phyloP scores from a whole-genome alignment of 768 basidiomycete genomes.

The Gyrodon lividus region DNA sequence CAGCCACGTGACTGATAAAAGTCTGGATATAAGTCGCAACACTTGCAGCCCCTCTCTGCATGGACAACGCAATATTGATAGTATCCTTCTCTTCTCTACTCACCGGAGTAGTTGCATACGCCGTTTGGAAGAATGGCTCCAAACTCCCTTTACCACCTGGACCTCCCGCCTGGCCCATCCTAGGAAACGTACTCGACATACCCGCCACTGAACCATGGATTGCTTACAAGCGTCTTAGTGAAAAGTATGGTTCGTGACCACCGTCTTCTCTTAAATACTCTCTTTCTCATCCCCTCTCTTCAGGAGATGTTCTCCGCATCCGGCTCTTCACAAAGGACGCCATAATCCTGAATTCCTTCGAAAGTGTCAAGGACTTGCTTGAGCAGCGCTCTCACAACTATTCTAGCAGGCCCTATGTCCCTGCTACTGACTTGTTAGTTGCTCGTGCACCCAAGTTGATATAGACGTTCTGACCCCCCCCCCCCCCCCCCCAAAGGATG shows the following conservation, averaged over 20 bases:
- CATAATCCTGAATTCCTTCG: conserved; percentile 35
- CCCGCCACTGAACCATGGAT: conserved; percentile 15
- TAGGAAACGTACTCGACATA: conserved; percentile 23
- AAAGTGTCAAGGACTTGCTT: conserved; percentile 36
- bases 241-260: conserved; percentile 17
- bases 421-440: conserved; percentile 7
- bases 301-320: conserved; percentile 6
- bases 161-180: conserved; percentile 12
- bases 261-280: background rate
- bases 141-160: conserved; percentile 16
- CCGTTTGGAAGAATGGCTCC: background rate
- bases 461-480: background rate
- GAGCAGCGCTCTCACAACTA: conserved; percentile 39
- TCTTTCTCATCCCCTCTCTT: background rate
- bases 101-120: background rate
- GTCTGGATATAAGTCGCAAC: too few relatives aligned
- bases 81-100: background rate
- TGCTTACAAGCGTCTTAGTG: conserved; percentile 21
- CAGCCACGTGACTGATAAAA: too few relatives aligned
- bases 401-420: conserved; percentile 22
- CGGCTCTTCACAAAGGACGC: conserved; percentile 9
- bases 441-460: background rate
- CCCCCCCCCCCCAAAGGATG: conserved; percentile 9
- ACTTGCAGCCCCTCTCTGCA: too few relatives aligned
- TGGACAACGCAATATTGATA: background rate